Conservation (phyloP, 495 filamentous ascomycete genomes). For the Saxophila tyrrhenica region DNA sequence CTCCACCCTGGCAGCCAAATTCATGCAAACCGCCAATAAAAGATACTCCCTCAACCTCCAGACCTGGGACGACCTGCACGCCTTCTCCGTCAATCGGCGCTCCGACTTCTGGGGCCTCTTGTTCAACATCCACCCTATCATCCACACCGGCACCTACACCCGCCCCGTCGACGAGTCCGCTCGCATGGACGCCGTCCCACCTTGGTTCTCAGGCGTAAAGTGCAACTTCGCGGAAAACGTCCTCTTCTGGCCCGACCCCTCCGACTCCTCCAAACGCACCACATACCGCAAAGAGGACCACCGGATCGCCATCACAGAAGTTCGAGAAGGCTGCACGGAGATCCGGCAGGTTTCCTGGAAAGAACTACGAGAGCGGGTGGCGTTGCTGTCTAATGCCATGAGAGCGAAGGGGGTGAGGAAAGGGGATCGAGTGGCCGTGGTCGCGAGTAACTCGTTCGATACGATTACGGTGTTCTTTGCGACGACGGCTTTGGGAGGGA, state of each 20-base stretch:
- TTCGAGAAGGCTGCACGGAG: conserved; percentile 55
- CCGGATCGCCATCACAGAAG: conserved; percentile 57
- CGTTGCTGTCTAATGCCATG: conserved; percentile 49
- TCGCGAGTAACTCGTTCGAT: conserved; percentile 62
- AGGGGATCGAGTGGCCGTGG: conserved; percentile 62
- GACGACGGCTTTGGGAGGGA: conserved; percentile 50
- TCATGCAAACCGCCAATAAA: conserved; percentile 28
- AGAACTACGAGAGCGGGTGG: conserved; percentile 46
- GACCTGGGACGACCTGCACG: conserved; percentile 54
- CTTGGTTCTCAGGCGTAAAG: conserved; percentile 54
- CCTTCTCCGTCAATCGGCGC: conserved; percentile 46
- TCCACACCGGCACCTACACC: conserved; percentile 37
- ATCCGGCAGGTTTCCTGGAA: conserved; percentile 50
- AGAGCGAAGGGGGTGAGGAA: conserved; percentile 47
- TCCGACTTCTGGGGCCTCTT: conserved; percentile 56
- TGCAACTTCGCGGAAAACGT: conserved; percentile 58
- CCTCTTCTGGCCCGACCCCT: conserved; percentile 37
- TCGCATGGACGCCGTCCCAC: conserved; percentile 55
- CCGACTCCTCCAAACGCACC: conserved; percentile 24
- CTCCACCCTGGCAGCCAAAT: conserved; percentile 23
- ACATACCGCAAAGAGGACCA: conserved; percentile 53
- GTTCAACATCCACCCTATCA: conserved; percentile 47
- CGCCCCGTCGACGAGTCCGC: conserved; percentile 51
- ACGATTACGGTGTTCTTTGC: conserved; percentile 57
- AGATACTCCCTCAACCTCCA: conserved; percentile 26